phyloP scores from a whole-genome alignment of 1,139 yeast genomes.

The Magnusiomyces paraingens region DNA sequence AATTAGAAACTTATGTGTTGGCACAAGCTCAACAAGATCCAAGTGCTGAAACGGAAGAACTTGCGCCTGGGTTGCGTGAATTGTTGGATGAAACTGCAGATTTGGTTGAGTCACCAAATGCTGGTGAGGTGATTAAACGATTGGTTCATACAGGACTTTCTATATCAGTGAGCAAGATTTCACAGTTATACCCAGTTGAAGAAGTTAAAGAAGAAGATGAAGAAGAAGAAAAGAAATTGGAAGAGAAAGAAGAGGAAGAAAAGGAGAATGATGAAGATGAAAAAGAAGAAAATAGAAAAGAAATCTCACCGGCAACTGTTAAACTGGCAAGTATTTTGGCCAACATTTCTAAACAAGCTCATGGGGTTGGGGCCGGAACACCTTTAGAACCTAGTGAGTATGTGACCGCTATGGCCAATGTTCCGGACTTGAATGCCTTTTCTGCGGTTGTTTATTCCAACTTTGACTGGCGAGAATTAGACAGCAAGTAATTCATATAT shows the following conservation, averaged over 20 bases:
- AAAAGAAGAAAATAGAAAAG: slow-evolving; percentile 19
- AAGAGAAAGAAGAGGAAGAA: neutral
- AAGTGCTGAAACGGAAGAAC: slow-evolving; percentile 33
- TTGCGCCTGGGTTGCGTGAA: slow-evolving; percentile 26
- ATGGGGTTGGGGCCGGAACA: slow-evolving; percentile 41
- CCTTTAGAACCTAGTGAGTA: slow-evolving; percentile 47
- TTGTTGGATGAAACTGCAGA: slow-evolving; percentile 46
- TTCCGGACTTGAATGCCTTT: slow-evolving; percentile 72
- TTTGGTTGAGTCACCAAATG: slow-evolving; percentile 41
- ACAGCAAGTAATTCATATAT: slow-evolving; percentile 9
- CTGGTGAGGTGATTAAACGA: slow-evolving; percentile 35
- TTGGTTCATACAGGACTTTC: slow-evolving; percentile 35
- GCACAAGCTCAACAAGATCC: slow-evolving; percentile 26
- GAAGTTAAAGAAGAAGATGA: slow-evolving; percentile 8
- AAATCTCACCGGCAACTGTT: slow-evolving; percentile 12
- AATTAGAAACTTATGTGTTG: slow-evolving; percentile 36
- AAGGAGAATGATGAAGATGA: slow-evolving; percentile 22
- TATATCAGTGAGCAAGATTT: slow-evolving; percentile 25
- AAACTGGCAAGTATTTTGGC: slow-evolving; percentile 69
- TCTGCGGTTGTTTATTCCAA: slow-evolving; percentile 89
- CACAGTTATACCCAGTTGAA: slow-evolving; percentile 21
- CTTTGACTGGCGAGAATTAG: slow-evolving; percentile 42
- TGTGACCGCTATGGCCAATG: slow-evolving; percentile 39
- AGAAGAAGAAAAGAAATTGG: slow-evolving; percentile 26
- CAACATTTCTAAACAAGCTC: slow-evolving; percentile 60